Conservation (phyloP, 495 filamentous ascomycete genomes). For the Terfezia claveryi region DNA sequence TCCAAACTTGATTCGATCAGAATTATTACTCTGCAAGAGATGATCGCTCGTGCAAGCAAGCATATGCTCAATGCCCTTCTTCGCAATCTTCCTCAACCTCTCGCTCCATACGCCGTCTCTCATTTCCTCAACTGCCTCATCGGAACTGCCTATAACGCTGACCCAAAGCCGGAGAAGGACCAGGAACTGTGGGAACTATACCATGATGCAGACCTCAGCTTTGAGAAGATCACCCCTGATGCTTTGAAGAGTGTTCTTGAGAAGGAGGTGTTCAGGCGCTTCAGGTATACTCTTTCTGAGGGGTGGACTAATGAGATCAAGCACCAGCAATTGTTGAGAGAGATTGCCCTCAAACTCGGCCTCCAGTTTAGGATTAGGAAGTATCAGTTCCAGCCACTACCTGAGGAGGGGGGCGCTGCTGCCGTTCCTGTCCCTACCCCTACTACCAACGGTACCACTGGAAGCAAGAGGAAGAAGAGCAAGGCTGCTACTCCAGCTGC, state of each 20-base stretch:
- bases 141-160: constrained; percentile 50
- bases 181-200: constrained; percentile 50
- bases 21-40: constrained; percentile 64
- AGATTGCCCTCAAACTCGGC: constrained; percentile 73
- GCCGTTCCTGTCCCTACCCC: constrained; percentile 13
- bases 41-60: constrained; percentile 86
- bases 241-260: constrained; percentile 46
- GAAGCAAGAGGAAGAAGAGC: constrained; percentile 51
- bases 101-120: constrained; percentile 52
- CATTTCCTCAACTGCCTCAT: constrained; percentile 92
- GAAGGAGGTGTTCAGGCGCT: constrained; percentile 47
- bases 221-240: constrained; percentile 52
- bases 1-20: constrained; percentile 54
- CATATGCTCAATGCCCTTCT: constrained; percentile 64
- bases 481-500: constrained; percentile 31
- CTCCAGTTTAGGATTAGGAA: constrained; percentile 68
- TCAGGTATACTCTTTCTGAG: constrained; percentile 46
- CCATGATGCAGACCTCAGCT: constrained; percentile 60
- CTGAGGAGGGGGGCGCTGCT: constrained; percentile 14
- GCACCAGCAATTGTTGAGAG: constrained; percentile 68
- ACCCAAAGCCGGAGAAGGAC: constrained; percentile 57
- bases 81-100: constrained; percentile 52
- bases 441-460: constrained; percentile 22
- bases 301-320: constrained; percentile 43
- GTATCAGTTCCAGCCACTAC: constrained; percentile 42